Conservation (phyloP, 1,284 basidiomycete species). For the Trichosporon sp. region DNA sequence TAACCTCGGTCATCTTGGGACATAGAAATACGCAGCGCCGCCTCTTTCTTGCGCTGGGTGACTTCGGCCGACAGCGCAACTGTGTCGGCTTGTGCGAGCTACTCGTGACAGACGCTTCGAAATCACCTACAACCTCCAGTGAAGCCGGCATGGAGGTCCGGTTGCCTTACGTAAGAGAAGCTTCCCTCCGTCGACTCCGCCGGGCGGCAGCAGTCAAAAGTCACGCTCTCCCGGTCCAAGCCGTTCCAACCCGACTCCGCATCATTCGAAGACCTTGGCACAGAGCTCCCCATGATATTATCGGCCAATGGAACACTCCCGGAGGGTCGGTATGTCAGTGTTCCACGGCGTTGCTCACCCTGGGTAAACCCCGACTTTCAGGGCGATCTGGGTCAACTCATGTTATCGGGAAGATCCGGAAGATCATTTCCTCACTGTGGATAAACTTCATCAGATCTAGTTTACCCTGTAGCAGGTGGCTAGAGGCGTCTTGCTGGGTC, state of each 20-base stretch:
- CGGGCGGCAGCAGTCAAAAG: background rate
- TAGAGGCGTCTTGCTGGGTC: background rate
- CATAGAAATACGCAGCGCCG: no score
- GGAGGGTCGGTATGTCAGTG: background rate
- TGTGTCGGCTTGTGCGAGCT: no score
- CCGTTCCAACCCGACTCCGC: background rate
- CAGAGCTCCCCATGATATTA: background rate
- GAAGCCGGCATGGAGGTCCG: no score
- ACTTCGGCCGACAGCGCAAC: no score
- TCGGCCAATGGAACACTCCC: background rate
- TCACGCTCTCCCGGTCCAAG: background rate
- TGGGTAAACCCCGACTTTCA: background rate
- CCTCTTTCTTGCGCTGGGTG: no score
- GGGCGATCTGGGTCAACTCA: background rate
- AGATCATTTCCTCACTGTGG: background rate
- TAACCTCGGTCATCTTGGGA: no score
- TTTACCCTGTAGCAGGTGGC: background rate
- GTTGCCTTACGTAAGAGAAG: background rate
- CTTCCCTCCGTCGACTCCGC: background rate
- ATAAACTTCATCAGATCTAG: background rate
- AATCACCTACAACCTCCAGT: no score
- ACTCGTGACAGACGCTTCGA: no score
- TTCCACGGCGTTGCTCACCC: background rate
- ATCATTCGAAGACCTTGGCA: background rate
- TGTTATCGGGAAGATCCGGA: conserved; percentile 8